phyloP scores from a whole-genome alignment of 768 basidiomycete species.

The Hysterangium stoloniferum region DNA sequence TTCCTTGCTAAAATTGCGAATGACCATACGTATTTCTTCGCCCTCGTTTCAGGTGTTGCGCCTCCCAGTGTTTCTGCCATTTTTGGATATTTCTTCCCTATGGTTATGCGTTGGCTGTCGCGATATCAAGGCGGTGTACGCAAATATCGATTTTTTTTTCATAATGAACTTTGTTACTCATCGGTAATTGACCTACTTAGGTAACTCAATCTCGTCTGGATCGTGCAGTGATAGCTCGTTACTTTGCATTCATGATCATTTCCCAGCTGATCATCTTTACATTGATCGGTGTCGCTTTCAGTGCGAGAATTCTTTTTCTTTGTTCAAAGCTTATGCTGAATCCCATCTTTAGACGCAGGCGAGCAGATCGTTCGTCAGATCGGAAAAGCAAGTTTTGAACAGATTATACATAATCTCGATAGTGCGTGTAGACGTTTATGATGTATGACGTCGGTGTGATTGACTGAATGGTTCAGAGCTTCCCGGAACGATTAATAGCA shows the following conservation, averaged over 20 bases:
- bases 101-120: constrained; percentile 80
- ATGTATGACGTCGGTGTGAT: background rate
- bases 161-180: constrained; percentile 8
- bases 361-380: constrained; percentile 41
- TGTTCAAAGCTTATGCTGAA: constrained; percentile 1
- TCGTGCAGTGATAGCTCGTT: constrained; percentile 85
- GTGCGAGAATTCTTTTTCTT: constrained; percentile 33
- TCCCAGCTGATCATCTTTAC: constrained; percentile 94
- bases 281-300: constrained; percentile 81
- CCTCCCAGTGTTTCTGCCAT: constrained; percentile 83
- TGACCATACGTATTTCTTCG: constrained; percentile 59
- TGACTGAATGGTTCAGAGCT: constrained; percentile 39
- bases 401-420: constrained; percentile 39
- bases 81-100: constrained; percentile 87
- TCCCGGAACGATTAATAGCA: constrained; percentile 66
- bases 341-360: constrained; percentile 21
- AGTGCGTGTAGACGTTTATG: constrained; percentile 23
- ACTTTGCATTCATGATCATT: constrained; percentile 90
- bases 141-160: constrained; percentile 3
- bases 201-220: constrained; percentile 75
- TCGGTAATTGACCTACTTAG: too few species aligned
- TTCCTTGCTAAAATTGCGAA: constrained; percentile 71
- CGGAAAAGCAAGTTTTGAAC: constrained; percentile 34
- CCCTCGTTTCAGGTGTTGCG: constrained; percentile 84
- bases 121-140: constrained; percentile 53